Conservation (phyloP, 768 basidiomycete genomes). For the Mrakia hoshinonis region DNA sequence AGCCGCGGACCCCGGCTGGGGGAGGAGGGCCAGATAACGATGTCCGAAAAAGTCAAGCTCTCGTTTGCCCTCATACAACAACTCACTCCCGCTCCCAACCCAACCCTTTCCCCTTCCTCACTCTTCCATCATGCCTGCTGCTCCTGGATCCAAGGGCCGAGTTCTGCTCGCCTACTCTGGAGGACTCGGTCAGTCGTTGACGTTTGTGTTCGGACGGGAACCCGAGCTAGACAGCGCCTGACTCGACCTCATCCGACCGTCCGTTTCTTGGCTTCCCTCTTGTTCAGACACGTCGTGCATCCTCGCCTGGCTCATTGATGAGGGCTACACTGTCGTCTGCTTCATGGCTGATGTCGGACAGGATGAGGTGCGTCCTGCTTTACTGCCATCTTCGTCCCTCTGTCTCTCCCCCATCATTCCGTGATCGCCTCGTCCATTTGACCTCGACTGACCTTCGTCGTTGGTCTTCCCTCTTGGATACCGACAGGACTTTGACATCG, state of each 20-base stretch:
- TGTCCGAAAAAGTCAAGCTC: no score
- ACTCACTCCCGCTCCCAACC: no score
- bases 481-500: constrained; percentile 80
- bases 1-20: no score
- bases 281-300: constrained; percentile 90
- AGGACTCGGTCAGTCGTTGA: constrained; percentile 66
- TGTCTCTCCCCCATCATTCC: neutral
- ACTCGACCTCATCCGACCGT: constrained; percentile 7
- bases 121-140: constrained; percentile 27
- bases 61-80: no score
- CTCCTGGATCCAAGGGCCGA: constrained; percentile 53
- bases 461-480: neutral
- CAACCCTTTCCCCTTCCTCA: neutral
- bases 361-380: constrained; percentile 35
- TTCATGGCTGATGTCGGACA: constrained; percentile 55
- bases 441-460: no score
- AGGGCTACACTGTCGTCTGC: constrained; percentile 92
- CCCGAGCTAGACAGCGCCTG: neutral
- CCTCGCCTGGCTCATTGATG: constrained; percentile 95
- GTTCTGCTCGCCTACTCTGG: constrained; percentile 97
- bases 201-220: neutral
- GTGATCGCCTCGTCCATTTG: neutral
- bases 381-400: neutral
- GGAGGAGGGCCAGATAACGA: no score
- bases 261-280: neutral